Base-by-base conservation (phyloP, 2,329 filamentous ascomycete species). In the Epichloe aotearoae region DNA sequence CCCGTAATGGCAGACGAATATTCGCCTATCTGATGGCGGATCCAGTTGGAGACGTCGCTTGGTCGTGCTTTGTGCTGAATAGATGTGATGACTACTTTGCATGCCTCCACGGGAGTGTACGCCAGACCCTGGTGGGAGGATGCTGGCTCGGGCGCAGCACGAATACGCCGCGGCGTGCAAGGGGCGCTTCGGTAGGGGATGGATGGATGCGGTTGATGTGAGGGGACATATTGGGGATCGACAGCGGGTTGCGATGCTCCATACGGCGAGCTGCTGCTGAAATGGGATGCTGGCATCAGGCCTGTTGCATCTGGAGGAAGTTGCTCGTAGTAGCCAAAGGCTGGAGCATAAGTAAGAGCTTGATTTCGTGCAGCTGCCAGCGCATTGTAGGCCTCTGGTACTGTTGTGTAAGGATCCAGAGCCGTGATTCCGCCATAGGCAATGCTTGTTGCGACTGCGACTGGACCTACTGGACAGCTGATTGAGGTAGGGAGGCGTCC, bases 41-140 rank as follows among this genome's bases (percentile, higher is more conserved):
- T 56, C 64, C 64, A 66, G 10, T 46, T 50, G 19, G 51, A 57
- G 8, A 66, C 60, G 2, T 64, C 59, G 3, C 57, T 52, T 11
- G 52, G 47, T 15, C 40, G 46, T 19, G 55, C 55, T 23, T 58
- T 52, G 46, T 59, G 57, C 36, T 57, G 55, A 17, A 66, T 59
- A 14, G 57, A 58, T 6, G 58, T 57, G 20, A 66, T 52, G 30
- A 59, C 51, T 33, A 66, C 50, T 38, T 59, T 62, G 17, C 55
- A 54, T n/a, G 50, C 49, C 45, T 61, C 56, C 6, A 54, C 53
- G 20, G 26, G 15, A 4, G 46, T 30, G n/a, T 30, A 19, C 47
- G 30, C 41, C 52, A 36, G 38, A 49, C 55, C 38, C 53, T 52
- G 17, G 3, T 37, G 46, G 17, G 41, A 23, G 26, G 36, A 17